These are phyloP conservation scores for Aspergillus texensis DNA, from an alignment of 2,329 filamentous ascomycete species.

Conservation along the genomic window DNA sequence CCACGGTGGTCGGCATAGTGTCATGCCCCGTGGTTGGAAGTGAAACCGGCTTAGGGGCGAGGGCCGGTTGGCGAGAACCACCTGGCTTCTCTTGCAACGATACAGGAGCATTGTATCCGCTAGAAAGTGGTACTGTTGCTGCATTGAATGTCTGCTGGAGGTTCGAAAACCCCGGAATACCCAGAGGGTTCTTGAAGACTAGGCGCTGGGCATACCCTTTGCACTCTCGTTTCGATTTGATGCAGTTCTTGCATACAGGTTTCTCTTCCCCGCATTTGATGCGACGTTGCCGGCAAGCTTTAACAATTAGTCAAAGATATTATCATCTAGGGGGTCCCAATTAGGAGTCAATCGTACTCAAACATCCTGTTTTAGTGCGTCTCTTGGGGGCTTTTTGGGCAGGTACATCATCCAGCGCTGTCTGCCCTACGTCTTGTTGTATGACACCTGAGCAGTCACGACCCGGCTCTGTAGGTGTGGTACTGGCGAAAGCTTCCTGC, in stretches of 20 bases:
- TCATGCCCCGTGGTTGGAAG: slow-evolving; percentile 15
- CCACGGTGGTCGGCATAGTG: slow-evolving; percentile 10
- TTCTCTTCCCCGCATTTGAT: slow-evolving; percentile 95
- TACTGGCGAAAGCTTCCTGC: slow-evolving; percentile 7
- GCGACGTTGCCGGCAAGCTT: slow-evolving; percentile 87
- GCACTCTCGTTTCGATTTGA: slow-evolving; percentile 50
- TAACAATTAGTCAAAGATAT: slow-evolving; percentile 17
- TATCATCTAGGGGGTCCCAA: slow-evolving; percentile 21
- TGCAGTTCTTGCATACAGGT: slow-evolving; percentile 50
- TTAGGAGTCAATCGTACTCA: slow-evolving; percentile 63
- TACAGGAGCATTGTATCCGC: slow-evolving; percentile 24
- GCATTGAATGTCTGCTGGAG: slow-evolving; percentile 23
- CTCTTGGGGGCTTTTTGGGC: slow-evolving; percentile 53
- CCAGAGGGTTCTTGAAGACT: slow-evolving; percentile 45
- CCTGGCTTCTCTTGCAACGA: slow-evolving; percentile 30
- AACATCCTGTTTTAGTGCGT: slow-evolving; percentile 88
- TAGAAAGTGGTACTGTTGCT: slow-evolving; percentile 20
- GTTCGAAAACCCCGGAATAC: slow-evolving; percentile 32
- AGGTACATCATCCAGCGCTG: slow-evolving; percentile 22
- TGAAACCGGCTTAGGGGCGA: slow-evolving; percentile 36
- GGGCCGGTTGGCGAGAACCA: slow-evolving; percentile 35
- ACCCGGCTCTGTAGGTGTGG: slow-evolving; percentile 4
- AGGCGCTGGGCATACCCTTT: slow-evolving; percentile 47
- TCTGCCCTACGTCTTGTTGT: slow-evolving; percentile 13
- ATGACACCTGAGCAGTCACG: slow-evolving; percentile 6